A percentile compares a stretch with the other conserved stretches of the same genome.
These are phyloP conservation scores for Gastrolobium villosum DNA, from an alignment of 306 rosid genomes.

Conservation along the genomic window DNA sequence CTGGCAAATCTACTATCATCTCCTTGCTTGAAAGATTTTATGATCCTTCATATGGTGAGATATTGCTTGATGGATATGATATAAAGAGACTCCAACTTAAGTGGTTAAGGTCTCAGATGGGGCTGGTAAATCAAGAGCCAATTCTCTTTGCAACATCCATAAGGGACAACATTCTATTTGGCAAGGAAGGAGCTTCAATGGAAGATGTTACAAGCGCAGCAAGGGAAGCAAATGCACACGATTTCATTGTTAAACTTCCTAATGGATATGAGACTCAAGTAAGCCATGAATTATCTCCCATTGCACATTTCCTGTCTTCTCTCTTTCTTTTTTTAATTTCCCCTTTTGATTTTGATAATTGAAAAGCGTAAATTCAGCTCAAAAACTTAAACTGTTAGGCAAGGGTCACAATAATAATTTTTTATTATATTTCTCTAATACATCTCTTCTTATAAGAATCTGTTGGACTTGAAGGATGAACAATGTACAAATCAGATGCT, in stretches of 20 bases:
- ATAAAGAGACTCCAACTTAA: slow-evolving; percentile 64
- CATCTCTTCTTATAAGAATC: too few species aligned
- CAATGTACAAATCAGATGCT: too few species aligned
- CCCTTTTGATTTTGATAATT: not conserved
- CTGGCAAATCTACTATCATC: slow-evolving; percentile 84
- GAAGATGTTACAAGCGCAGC: slow-evolving; percentile 65
- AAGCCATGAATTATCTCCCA: slow-evolving; percentile 43
- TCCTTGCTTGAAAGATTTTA: slow-evolving; percentile 87
- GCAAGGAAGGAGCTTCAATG: slow-evolving; percentile 79
- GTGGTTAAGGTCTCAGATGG: slow-evolving; percentile 86
- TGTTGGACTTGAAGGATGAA: too few species aligned
- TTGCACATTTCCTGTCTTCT: not conserved
- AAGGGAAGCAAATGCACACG: slow-evolving; percentile 87
- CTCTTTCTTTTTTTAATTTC: not conserved
- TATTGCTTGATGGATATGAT: slow-evolving; percentile 73
- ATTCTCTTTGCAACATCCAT: slow-evolving; percentile 87
- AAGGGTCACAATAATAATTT: too few species aligned
- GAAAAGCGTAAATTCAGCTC: not conserved
- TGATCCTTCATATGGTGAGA: slow-evolving; percentile 72
- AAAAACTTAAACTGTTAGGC: too few species aligned
- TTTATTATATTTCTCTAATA: too few species aligned
- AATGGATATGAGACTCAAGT: slow-evolving; percentile 80
- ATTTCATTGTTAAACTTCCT: slow-evolving; percentile 74
- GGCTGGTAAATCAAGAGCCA: slow-evolving; percentile 88
- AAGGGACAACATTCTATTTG: slow-evolving; percentile 78